Conservation (phyloP, 495 filamentous ascomycete genomes). For the Durotheca rogersii region DNA sequence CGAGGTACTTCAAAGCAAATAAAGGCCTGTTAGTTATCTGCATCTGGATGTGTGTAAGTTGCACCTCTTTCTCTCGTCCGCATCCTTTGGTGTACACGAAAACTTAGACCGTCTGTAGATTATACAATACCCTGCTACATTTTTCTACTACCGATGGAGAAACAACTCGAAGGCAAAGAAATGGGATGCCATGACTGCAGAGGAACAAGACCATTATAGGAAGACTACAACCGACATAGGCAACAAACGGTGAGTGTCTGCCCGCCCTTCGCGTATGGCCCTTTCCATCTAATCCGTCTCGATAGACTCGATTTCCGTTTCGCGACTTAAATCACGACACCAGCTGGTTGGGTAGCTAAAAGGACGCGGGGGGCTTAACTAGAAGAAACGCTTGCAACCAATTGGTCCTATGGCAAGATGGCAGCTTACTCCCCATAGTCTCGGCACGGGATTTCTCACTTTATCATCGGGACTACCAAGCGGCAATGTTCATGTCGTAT, state of each 20-base stretch:
- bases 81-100: background rate
- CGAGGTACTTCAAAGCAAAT: constrained; percentile 33
- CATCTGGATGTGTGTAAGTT: constrained; percentile 35
- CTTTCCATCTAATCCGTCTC: background rate
- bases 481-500: too few relatives aligned
- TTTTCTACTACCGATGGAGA: constrained; percentile 37
- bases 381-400: too few relatives aligned
- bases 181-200: constrained; percentile 39
- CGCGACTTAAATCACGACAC: constrained; percentile 27
- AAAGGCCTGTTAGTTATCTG: constrained; percentile 33
- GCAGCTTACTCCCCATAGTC: too few relatives aligned
- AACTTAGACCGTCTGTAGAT: constrained; percentile 13
- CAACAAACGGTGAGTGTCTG: constrained; percentile 35
- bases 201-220: constrained; percentile 35
- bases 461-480: too few relatives aligned
- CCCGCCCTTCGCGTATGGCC: background rate
- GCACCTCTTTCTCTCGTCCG: background rate
- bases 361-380: too few relatives aligned
- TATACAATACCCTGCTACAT: constrained; percentile 35
- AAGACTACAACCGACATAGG: constrained; percentile 32
- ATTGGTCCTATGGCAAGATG: too few relatives aligned
- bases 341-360: too few relatives aligned
- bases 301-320: constrained; percentile 33
- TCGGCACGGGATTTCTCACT: too few relatives aligned
- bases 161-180: constrained; percentile 33